These are phyloP conservation scores for Pleurotus cornucopiae DNA, from an alignment of 768 basidiomycete species.

Conservation along the genomic window DNA sequence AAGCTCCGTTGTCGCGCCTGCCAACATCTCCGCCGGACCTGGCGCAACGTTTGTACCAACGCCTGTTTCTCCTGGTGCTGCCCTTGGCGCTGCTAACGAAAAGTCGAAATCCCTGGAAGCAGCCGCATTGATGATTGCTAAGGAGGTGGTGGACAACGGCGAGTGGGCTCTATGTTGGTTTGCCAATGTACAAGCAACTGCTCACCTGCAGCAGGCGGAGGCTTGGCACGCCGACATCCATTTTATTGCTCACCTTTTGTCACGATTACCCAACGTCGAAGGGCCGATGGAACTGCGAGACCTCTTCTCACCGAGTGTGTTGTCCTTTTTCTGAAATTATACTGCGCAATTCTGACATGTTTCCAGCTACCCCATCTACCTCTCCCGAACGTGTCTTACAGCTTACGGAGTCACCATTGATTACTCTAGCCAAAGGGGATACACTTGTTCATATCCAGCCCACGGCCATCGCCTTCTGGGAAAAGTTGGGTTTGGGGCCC, in stretches of 20 bases:
- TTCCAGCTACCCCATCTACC: background rate
- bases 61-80: constrained; percentile 79
- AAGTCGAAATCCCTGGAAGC: constrained; percentile 66
- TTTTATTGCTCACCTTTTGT: constrained; percentile 38
- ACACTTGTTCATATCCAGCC: constrained; percentile 67
- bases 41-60: constrained; percentile 57
- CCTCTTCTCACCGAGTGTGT: constrained; percentile 39
- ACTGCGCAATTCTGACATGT: background rate
- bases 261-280: constrained; percentile 30
- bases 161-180: constrained; percentile 68
- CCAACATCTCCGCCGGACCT: constrained; percentile 34
- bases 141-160: constrained; percentile 71
- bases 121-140: constrained; percentile 56
- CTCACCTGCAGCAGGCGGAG: constrained; percentile 22
- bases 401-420: constrained; percentile 47
- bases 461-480: constrained; percentile 78
- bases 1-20: constrained; percentile 44
- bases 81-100: constrained; percentile 58
- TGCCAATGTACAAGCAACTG: constrained; percentile 25
- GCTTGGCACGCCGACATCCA: constrained; percentile 61
- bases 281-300: constrained; percentile 37
- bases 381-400: constrained; percentile 14
- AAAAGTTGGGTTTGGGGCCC: constrained; percentile 74
- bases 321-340: background rate
- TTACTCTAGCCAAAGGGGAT: constrained; percentile 66